Evolutionary conservation across 2,329 filamentous ascomycete genomes (phyloP), one percentile per base, ranked within the genome.

Genomic region (Curvularia verruculosa): DNA sequence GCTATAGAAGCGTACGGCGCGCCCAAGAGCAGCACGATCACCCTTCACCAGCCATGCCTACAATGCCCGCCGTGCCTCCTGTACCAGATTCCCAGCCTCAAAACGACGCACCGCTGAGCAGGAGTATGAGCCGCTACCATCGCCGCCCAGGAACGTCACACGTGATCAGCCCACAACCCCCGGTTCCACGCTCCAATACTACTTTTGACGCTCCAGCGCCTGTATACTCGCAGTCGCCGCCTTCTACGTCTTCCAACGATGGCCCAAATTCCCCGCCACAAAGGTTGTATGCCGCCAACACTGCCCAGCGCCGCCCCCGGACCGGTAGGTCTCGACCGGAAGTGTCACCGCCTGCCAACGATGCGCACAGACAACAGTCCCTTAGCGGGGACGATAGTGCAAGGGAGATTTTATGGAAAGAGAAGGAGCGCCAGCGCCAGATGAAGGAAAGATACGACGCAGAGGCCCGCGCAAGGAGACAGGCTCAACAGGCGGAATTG

Each of bases 1-100:
- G 85, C 40, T 87, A 87, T 73, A 79, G 84, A 61, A 85, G 83
- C 28, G 83, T 86, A 53, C 77, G 85, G 56, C 79, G 79, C 60
- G 77, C 76, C 21, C 74, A 78, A 52, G 70, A 77, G 56, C 67
- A 74, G 51, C 69, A 73, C 34, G 26, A 52, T 51, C 21, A 59
- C 59, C 18, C 58, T 54, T 10, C 29, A 37, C 49, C 58, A 49
- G 37, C 56, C 52, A 34, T 43, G 23, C 40, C 58, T 31, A 46
- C 65, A 45, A 29, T 68, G 39, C 73, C 73, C 24, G 56, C 65
- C 3, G 59, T 71, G 48, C 72, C 72, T 45, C 54, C 67, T 2
- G 49, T 68, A 34, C 66, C 70, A 31, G 65, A 66, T 24, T 62
- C 61, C 53, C 60, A 67, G 44, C 49, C 61, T 15, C 61, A 56